Base-by-base conservation (phyloP, 495 filamentous ascomycete genomes). In the Trypethelium eluteriae region DNA sequence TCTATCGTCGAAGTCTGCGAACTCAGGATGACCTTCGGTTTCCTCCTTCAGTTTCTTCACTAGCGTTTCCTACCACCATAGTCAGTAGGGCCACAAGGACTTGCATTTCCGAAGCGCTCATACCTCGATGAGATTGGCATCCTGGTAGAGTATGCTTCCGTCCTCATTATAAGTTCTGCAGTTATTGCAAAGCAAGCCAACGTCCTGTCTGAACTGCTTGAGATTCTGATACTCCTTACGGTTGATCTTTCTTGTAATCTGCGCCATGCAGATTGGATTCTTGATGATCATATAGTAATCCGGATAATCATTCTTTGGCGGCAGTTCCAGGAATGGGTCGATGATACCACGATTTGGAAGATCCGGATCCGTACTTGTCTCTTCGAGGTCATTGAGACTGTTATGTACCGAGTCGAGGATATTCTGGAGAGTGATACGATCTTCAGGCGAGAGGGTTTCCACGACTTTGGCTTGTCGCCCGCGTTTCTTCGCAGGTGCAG, bases 151-250 rank as follows among this genome's bases (percentile, higher is more conserved):
- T 66, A 91, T 76, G 77, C 92, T 96, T 49, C 86, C 88, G 73
- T 97, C 94, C 76, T 98, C 94, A 76, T 98, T 98, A 78, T 94
- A 98, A 5, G 88, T 93, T 72, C 90, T 81, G 67, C 93, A 96
- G 79, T 98, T 98, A 71, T 83, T 85, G 75, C 92, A 93, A 71
- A 98, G 84, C 65, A 90, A 79, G 57, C 86, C 84, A 66, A 98
- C 85, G 73, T 98, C 94, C 38, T 84, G 84, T 41, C 86, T 80
- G 83, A 98, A 90, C 68, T 90, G 89, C 68, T 80, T 86, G 65
- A 96, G 76, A 72, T 81, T 88, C 69, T 85, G 85, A 75, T 98
- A 98, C 69, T 97, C 90, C 67, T 93, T 88, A 69, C 88, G 91
- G 80, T 96, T 96, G 76, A 98, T 95, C 80, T 90, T 92, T 75